Base-by-base conservation (phyloP, 441 rosid genomes). In the Populus hybrid region DNA sequence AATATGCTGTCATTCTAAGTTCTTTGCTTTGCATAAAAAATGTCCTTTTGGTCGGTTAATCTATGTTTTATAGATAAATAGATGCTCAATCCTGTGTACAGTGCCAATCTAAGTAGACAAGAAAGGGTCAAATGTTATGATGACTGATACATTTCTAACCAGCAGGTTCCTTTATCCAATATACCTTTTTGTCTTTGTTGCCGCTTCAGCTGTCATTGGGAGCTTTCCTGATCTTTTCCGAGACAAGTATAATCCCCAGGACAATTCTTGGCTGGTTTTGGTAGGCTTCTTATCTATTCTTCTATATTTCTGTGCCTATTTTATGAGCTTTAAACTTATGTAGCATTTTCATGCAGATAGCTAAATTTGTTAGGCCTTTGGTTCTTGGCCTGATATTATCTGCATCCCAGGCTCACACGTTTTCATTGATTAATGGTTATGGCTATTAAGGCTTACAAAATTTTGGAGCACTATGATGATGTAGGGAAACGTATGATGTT, bases 131-230 rank as follows among this genome's bases (percentile, higher is more conserved):
- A 42, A 38, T 77, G 5, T 46, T 34, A 28, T 46, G 73, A 26
- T 78, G 46, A 54, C n/a, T 65, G 28, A 28, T 64, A 40, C 42
- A n/a, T 72, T 57, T 42, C 78, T 8, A 73, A 67, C 35, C 30
- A 83, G 78, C 95, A 95, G 98, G 88, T 95, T 95, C 80, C 97
- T 95, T 12, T 95, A 94, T 86, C 97, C 97, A 32, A 84, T 95
- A 79, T 90, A 92, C 84, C 99, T 97, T 26, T 95, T 94, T 79
- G 86, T 95, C 84, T 94, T 97, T 85, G 87, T 95, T 77, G 95
- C 97, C 82, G 97, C 98, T n/a, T 88, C 98, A 70, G 94, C 93
- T 79, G 95, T 95, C 80, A 94, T 95, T 77, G 99, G 94, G 84
- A 94, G 93, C 88, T 92, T 95, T 77, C 99, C 98, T 74, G 95